phyloP scores from a whole-genome alignment of 1,139 yeast species.

The Dujonia santamariae region DNA sequence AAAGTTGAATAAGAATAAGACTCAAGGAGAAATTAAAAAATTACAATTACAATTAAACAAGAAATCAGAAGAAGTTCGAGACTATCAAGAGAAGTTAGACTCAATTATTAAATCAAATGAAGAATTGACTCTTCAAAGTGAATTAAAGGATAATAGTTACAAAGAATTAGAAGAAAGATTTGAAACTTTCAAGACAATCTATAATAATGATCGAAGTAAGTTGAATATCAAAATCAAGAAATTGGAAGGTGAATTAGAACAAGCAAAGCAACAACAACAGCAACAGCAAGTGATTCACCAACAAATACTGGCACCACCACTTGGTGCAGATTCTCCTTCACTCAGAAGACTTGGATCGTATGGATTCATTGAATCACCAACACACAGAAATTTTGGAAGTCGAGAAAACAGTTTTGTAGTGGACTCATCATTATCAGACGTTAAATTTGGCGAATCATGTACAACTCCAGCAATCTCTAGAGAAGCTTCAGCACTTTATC shows the following conservation, averaged over 20 bases:
- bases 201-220: conserved; percentile 27
- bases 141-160: conserved; percentile 24
- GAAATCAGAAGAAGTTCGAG: conserved; percentile 22
- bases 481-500: conserved; percentile 15
- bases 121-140: conserved; percentile 18
- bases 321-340: neutral
- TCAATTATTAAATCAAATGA: conserved; percentile 15
- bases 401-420: too few relatives aligned
- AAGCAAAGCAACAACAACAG: conserved; percentile 12
- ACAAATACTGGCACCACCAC: neutral
- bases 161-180: conserved; percentile 28
- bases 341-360: too few relatives aligned
- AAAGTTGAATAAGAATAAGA: conserved; percentile 30
- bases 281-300: conserved; percentile 4
- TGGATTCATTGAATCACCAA: too few relatives aligned
- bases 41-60: conserved; percentile 18
- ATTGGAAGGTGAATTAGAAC: conserved; percentile 21
- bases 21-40: conserved; percentile 27
- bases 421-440: conserved; percentile 14
- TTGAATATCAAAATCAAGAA: conserved; percentile 25
- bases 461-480: conserved; percentile 23
- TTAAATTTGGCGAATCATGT: conserved; percentile 35
- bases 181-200: conserved; percentile 28
- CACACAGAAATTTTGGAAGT: too few relatives aligned
- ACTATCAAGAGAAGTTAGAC: conserved; percentile 14